These are phyloP conservation scores for Leptographium lundbergii DNA, from an alignment of 2,329 filamentous ascomycete genomes.

Conservation along the genomic window DNA sequence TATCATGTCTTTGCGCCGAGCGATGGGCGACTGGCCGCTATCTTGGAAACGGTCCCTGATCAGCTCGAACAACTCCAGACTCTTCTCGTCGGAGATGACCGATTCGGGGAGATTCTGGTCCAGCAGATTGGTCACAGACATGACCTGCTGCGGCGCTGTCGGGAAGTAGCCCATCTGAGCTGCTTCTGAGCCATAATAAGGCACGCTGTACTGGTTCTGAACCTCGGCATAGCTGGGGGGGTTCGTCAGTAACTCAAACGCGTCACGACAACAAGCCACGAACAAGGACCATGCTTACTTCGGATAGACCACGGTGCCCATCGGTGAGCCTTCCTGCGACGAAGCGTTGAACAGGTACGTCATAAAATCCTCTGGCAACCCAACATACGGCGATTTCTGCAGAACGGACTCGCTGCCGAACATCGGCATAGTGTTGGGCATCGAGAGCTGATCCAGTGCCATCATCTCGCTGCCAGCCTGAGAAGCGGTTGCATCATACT, in stretches of 20 bases:
- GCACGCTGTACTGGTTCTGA: constrained; percentile 32
- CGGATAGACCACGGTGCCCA: constrained; percentile 35
- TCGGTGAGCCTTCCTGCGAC: constrained; percentile 38
- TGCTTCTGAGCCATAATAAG: constrained; percentile 36
- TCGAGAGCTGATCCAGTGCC: constrained; percentile 48
- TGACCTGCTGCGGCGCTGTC: constrained; percentile 58
- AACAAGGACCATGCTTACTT: constrained; percentile 28
- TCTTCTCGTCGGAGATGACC: constrained; percentile 76
- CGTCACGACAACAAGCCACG: background rate
- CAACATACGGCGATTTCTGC: constrained; percentile 72
- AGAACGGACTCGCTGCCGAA: constrained; percentile 70
- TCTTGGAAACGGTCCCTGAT: constrained; percentile 76
- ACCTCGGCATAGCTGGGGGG: constrained; percentile 41
- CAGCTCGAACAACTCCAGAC: constrained; percentile 68
- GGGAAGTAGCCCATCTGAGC: constrained; percentile 43
- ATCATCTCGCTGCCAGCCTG: constrained; percentile 41
- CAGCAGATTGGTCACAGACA: constrained; percentile 78
- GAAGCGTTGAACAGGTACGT: constrained; percentile 67
- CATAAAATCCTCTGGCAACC: constrained; percentile 78
- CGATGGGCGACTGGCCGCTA: constrained; percentile 58
- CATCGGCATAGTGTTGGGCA: constrained; percentile 63
- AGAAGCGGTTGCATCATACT: constrained; percentile 32
- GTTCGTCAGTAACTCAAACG: background rate
- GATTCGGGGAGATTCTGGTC: constrained; percentile 71
- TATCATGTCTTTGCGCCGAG: constrained; percentile 63